phyloP scores from a whole-genome alignment of 768 basidiomycete species.

The Saitozyma podzolica region DNA sequence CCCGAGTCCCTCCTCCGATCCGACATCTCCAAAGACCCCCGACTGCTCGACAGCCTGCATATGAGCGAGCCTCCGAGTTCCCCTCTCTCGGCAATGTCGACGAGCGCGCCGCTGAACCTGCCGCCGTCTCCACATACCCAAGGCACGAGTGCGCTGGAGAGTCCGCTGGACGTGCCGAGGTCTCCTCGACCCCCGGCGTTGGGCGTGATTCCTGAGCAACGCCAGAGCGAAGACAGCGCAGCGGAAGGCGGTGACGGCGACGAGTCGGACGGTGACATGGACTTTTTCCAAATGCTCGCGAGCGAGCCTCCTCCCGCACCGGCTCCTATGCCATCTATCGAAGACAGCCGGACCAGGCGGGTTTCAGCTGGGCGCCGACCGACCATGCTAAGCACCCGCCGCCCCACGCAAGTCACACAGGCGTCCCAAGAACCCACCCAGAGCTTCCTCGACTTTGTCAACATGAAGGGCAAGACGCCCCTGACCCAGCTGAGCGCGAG shows the following conservation, averaged over 20 bases:
- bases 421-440: conserved; percentile 24
- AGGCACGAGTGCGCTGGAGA: neutral
- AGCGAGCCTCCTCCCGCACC: conserved; percentile 6
- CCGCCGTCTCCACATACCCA: neutral
- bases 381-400: neutral
- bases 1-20: neutral
- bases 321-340: neutral
- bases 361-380: conserved; percentile 1
- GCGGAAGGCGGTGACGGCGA: neutral
- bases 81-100: neutral
- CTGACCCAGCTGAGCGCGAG: conserved; percentile 34
- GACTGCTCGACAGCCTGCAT: neutral
- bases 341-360: neutral
- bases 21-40: neutral
- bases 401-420: neutral
- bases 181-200: neutral
- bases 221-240: neutral
- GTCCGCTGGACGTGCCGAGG: neutral
- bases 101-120: neutral
- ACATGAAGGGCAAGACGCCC: conserved; percentile 37
- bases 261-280: conserved; percentile 13
- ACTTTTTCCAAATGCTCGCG: conserved; percentile 27
- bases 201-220: neutral
- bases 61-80: neutral
- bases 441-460: conserved; percentile 49